Base-by-base conservation (phyloP, 805 yeast species). In the Saccharomycopsis fermentans region DNA sequence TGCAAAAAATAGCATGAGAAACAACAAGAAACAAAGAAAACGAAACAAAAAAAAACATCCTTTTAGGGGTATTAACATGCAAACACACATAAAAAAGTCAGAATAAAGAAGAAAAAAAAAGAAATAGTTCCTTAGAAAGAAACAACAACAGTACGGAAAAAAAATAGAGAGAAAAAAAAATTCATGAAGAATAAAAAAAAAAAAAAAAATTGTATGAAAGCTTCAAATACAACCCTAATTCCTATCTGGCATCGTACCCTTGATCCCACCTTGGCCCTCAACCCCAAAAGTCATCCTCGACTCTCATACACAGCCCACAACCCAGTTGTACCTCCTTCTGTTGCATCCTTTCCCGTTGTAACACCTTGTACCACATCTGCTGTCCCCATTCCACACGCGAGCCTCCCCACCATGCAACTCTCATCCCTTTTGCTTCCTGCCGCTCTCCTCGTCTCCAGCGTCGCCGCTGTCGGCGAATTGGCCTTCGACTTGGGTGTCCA, bases 401-500 rank as follows among this genome's bases (percentile, higher is more conserved):
- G 43, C 6, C n/a, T 32, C 35, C 14, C 24, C 21, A 37, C 37
- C 37, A 54, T 54, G 55, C 55, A 43, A 21, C 24, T 37, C 17
- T 34, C 34, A 48, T 34, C 47, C 16, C n/a, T 27, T 16, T 37
- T 54, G 21, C 50, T 54, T 37, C 32, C 55, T 36, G 9, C 39
- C 17, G 21, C 57, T 24, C 27, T 54, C 17, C 26, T 57, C 17
- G 54, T 50, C 16, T 27, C 59, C 17, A 47, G 54, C 21, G 58
- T 43, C 19, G 27, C 36, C 32, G 63, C 63, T 6, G 37, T 55
- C 14, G 63, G 63, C 29, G 61, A 59, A 14, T 77, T 90, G 63
- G 96, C 91, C 61, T 84, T 91, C 78, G 85, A 89, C 79, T 74
- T 90, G 62, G 97, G 97, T 73, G 96, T 86, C 65, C 75, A 87